phyloP scores from a whole-genome alignment of 345 rosid genomes.

The Rhizophora mangle region DNA sequence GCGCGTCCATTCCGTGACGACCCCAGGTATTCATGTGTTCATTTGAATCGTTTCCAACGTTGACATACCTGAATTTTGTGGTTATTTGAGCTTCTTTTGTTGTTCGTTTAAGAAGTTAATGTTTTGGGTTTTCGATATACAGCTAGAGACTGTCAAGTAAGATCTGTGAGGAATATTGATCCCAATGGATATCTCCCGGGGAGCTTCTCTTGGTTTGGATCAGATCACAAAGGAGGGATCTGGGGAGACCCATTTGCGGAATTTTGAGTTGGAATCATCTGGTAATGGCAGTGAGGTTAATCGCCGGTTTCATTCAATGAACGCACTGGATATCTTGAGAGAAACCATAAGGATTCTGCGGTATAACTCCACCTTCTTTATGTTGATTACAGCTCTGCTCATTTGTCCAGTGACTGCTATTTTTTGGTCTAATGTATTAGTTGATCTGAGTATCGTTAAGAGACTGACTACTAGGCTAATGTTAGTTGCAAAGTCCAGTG shows the following conservation, averaged over 20 bases:
- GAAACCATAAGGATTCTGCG: conserved; percentile 85
- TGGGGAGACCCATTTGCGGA: conserved; percentile 31
- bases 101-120: neutral
- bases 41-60: neutral
- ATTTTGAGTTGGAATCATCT: conserved; percentile 40
- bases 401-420: conserved; percentile 84
- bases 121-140: neutral
- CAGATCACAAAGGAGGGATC: conserved; percentile 32
- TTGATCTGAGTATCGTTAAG: conserved; percentile 61
- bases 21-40: neutral
- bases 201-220: conserved; percentile 35
- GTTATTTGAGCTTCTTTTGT: neutral
- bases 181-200: conserved; percentile 38
- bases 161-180: conserved; percentile 17
- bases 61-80: neutral
- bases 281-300: conserved; percentile 14
- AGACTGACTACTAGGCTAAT: conserved; percentile 54
- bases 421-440: conserved; percentile 58
- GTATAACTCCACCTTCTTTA: conserved; percentile 57
- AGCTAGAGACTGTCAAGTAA: neutral
- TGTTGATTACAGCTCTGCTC: conserved; percentile 51
- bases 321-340: conserved; percentile 78
- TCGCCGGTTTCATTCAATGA: conserved; percentile 56
- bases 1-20: neutral
- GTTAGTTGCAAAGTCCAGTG: conserved; percentile 66